Evolutionary conservation across 495 filamentous ascomycete genomes (phyloP).

Genomic region (Antarctomyces pellizariae): DNA sequence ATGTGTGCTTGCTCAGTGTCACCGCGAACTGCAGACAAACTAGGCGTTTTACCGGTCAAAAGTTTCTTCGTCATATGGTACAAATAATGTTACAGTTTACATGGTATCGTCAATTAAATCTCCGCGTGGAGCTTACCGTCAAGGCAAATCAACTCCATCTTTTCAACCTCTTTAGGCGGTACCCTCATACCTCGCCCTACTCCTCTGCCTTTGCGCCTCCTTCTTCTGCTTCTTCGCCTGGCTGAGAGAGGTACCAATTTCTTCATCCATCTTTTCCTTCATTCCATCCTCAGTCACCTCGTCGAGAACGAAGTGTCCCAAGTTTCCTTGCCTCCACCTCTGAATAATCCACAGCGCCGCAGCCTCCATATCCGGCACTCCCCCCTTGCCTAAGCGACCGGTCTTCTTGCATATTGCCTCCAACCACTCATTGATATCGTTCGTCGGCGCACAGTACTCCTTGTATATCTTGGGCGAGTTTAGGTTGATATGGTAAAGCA

Average conservation of each 20-base stretch:
- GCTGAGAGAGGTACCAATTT: conserved; percentile 12
- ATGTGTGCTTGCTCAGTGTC: too few relatives aligned
- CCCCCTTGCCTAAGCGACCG: conserved; percentile 56
- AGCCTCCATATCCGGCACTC: conserved; percentile 41
- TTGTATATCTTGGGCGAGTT: conserved; percentile 23
- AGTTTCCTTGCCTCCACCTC: conserved; percentile 52
- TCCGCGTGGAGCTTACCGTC: too few relatives aligned
- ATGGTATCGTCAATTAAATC: too few relatives aligned
- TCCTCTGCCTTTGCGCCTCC: conserved; percentile 11
- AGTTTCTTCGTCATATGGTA: too few relatives aligned
- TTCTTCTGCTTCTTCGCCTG: conserved; percentile 18
- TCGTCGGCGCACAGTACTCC: conserved; percentile 48
- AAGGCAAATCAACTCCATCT: too few relatives aligned
- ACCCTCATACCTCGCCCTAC: conserved; percentile 5
- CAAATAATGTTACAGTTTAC: too few relatives aligned
- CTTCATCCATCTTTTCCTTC: conserved; percentile 19
- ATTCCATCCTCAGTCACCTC: conserved; percentile 36
- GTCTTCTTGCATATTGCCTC: conserved; percentile 42
- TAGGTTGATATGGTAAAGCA: conserved; percentile 61
- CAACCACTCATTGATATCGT: conserved; percentile 51
- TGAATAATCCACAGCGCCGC: conserved; percentile 68
- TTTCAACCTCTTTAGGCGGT: too few relatives aligned
- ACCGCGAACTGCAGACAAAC: too few relatives aligned
- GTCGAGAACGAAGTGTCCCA: conserved; percentile 66
- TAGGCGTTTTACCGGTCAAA: too few relatives aligned